Evolutionary conservation across 1,284 basidiomycete genomes (phyloP), one percentile per base, ranked within the genome.

Genomic region (Thelephora terrestris): DNA sequence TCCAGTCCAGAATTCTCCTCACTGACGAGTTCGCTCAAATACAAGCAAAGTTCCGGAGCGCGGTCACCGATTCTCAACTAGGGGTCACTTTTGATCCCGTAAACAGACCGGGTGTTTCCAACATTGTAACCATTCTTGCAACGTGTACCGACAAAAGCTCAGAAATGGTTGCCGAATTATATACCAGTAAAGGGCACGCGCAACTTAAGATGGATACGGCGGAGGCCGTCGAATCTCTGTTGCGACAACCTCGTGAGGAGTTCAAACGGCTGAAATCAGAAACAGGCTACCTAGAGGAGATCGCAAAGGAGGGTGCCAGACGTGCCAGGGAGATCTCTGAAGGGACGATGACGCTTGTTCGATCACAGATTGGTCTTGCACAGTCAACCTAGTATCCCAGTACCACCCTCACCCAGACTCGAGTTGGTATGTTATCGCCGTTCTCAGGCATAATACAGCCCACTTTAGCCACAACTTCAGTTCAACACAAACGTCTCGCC

Each of bases 1-100:
- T 77, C 1, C 69, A 77, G n/a, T 93, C 91, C 1, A 84, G 92
- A 23, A 91, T 97, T 55, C 70, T 91, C 48, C 72, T 97, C 36
- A 95, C 90, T 18, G 94, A 97, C 61, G 66, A 76, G 0, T 64
- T 77, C 1, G 59, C 68, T 2, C 65, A 78, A 57, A 88, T 96
- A 34, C 62, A 62, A 36, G 60, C 71, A 18, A 96, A 96, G 64
- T 75, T 98, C 53, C 79, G 80, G 24, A 71, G 73, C 5, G 90
- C 94, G 0, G 85, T 94, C 1, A 97, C 94, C 0, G 94, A 98
- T 62, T 86, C 88, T 0, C 75, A 78, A 9, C 62, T 64, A 0
- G 76, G 76, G 3, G 76, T 96, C 36, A 79, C 81, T 0, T 97
- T 83, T 58, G 90, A 96, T 58, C 89, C 91, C 0, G 65, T 66